These are phyloP conservation scores for Clathrospora elynae DNA, from an alignment of 2,329 filamentous ascomycete genomes.

Conservation along the genomic window DNA sequence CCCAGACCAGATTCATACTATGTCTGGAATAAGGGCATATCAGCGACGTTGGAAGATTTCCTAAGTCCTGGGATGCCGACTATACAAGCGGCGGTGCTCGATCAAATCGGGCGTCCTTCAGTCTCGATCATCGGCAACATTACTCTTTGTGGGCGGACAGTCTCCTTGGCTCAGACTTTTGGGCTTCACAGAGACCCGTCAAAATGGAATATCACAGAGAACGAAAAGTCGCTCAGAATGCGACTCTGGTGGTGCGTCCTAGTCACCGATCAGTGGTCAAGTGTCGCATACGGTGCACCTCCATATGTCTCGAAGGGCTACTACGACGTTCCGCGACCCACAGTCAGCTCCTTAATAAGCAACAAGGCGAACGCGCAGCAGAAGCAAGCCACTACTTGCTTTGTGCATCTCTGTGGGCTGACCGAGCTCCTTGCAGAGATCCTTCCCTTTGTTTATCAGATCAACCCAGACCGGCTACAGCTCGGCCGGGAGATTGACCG, in stretches of 20 bases:
- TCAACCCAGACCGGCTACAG: conserved; percentile 37
- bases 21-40: conserved; percentile 51
- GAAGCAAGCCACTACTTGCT: conserved; percentile 57
- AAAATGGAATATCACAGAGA: conserved; percentile 57
- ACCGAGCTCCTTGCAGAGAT: conserved; percentile 51
- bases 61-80: conserved; percentile 50
- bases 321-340: conserved; percentile 62
- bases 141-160: conserved; percentile 58
- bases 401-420: conserved; percentile 59
- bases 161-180: conserved; percentile 61
- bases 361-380: conserved; percentile 44
- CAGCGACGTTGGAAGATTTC: conserved; percentile 51
- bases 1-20: conserved; percentile 48
- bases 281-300: conserved; percentile 61
- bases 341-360: conserved; percentile 49
- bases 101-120: conserved; percentile 50
- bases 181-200: conserved; percentile 62
- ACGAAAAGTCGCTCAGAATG: conserved; percentile 59
- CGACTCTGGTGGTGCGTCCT: conserved; percentile 63
- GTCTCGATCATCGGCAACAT: conserved; percentile 55
- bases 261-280: conserved; percentile 63
- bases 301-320: conserved; percentile 59
- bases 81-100: conserved; percentile 48
- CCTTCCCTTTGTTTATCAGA: conserved; percentile 47
- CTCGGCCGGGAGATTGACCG: conserved; percentile 38